These are phyloP conservation scores for Calonectria naviculata DNA, from an alignment of 2,329 filamentous ascomycete species.

Conservation along the genomic window DNA sequence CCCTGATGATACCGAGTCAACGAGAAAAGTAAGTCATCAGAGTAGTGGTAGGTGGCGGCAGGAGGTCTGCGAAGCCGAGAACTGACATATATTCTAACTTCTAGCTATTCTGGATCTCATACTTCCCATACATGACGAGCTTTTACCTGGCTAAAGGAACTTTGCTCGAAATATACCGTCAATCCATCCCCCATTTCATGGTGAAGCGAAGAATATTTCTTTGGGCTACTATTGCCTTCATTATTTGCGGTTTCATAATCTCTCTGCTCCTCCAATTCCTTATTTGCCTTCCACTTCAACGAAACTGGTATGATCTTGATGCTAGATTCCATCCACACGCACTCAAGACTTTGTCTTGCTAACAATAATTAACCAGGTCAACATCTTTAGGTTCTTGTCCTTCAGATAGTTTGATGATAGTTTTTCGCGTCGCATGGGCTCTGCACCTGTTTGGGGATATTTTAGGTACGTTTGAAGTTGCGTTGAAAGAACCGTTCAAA, in stretches of 20 bases:
- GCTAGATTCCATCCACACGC: not conserved
- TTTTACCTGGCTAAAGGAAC: not conserved
- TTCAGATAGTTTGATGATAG: not conserved
- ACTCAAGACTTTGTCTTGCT: not conserved
- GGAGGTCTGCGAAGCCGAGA: not conserved
- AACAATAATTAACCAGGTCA: not conserved
- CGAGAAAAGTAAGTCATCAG: not conserved
- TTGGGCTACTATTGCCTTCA: not conserved
- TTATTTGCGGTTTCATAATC: not conserved
- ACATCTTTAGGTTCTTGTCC: not conserved
- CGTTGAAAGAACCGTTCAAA: no score
- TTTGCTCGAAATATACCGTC: not conserved
- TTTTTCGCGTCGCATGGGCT: not conserved
- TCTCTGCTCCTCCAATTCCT: not conserved
- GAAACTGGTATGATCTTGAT: not conserved
- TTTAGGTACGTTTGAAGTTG: not conserved
- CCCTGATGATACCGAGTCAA: not conserved
- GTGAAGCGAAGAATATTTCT: not conserved
- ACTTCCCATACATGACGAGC: not conserved
- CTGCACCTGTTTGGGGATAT: not conserved
- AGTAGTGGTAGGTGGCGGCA: not conserved
- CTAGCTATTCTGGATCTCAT: not conserved
- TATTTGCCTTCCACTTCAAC: not conserved
- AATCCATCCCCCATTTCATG: not conserved
- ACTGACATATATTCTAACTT: not conserved